These are phyloP conservation scores for Ogataea nakhonphanomensis DNA, from an alignment of 805 yeast species.

Conservation along the genomic window DNA sequence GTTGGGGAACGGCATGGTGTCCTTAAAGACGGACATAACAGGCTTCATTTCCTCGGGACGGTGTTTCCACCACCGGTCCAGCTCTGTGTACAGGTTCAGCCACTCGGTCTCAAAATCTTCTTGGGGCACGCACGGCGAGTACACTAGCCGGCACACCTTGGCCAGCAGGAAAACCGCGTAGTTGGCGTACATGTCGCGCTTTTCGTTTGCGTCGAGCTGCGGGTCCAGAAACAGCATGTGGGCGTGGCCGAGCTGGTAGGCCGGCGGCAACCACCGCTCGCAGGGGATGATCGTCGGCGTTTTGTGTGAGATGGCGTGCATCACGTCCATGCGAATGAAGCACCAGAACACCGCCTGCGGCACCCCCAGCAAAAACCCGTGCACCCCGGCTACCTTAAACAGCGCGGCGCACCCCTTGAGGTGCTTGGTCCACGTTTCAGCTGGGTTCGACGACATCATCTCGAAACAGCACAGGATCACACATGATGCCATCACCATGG, in stretches of 20 bases:
- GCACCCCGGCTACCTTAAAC: constrained; percentile 35
- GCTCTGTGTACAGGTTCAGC: constrained; percentile 37
- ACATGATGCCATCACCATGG: constrained; percentile 22
- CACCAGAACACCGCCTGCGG: constrained; percentile 42
- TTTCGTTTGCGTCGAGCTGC: constrained; percentile 13
- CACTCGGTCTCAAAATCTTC: constrained; percentile 35
- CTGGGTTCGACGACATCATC: constrained; percentile 40
- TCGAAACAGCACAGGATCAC: constrained; percentile 36
- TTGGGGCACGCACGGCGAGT: constrained; percentile 13
- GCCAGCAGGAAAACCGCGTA: constrained; percentile 39
- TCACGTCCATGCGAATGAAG: constrained; percentile 42
- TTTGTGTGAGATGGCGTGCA: constrained; percentile 39
- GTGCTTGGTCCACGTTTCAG: constrained; percentile 38
- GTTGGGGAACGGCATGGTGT: constrained; percentile 36
- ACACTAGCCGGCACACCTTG: constrained; percentile 35
- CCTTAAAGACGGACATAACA: constrained; percentile 22
- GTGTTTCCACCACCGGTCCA: constrained; percentile 34
- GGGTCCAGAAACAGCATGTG: constrained; percentile 22
- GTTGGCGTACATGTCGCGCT: constrained; percentile 36
- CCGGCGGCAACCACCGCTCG: constrained; percentile 35
- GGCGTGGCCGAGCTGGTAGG: constrained; percentile 20
- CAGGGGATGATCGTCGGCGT: constrained; percentile 36
- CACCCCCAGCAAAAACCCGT: constrained; percentile 36
- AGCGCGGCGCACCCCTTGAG: constrained; percentile 40
- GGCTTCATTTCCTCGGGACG: constrained; percentile 36